phyloP scores from a whole-genome alignment of 2,329 filamentous ascomycete species.

The Aspergillus transmontanensis region DNA sequence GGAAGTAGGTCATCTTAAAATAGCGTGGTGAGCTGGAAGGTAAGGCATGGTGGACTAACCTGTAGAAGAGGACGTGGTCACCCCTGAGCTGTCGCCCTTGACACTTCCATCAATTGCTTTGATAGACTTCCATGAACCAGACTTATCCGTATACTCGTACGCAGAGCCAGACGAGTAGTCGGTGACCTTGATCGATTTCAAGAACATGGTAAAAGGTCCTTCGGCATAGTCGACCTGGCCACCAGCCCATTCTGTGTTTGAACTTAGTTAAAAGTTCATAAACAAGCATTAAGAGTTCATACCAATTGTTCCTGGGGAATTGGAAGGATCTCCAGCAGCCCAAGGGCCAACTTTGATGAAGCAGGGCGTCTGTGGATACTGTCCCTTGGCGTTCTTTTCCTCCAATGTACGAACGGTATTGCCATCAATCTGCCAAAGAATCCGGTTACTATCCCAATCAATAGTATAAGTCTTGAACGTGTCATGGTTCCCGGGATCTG shows the following conservation, averaged over 20 bases:
- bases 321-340: conserved; percentile 84
- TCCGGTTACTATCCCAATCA: conserved; percentile 84
- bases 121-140: conserved; percentile 81
- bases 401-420: conserved; percentile 70
- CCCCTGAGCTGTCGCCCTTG: conserved; percentile 59
- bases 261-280: conserved; percentile 13
- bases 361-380: conserved; percentile 97
- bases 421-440: conserved; percentile 84
- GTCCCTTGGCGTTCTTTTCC: conserved; percentile 63
- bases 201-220: conserved; percentile 84
- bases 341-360: conserved; percentile 88
- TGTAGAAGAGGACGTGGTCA: conserved; percentile 50
- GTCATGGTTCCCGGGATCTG: conserved; percentile 67
- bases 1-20: background rate
- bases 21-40: too few species aligned
- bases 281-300: background rate
- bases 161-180: conserved; percentile 91
- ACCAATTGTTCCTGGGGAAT: conserved; percentile 76
- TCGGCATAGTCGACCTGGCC: conserved; percentile 80
- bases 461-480: conserved; percentile 83
- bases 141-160: conserved; percentile 79
- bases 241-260: conserved; percentile 69
- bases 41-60: conserved; percentile 66
- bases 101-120: conserved; percentile 75
- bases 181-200: conserved; percentile 73